phyloP scores from a whole-genome alignment of 225 moss, liverwort and hornwort genomes.

The Pleurozium schreberi region DNA sequence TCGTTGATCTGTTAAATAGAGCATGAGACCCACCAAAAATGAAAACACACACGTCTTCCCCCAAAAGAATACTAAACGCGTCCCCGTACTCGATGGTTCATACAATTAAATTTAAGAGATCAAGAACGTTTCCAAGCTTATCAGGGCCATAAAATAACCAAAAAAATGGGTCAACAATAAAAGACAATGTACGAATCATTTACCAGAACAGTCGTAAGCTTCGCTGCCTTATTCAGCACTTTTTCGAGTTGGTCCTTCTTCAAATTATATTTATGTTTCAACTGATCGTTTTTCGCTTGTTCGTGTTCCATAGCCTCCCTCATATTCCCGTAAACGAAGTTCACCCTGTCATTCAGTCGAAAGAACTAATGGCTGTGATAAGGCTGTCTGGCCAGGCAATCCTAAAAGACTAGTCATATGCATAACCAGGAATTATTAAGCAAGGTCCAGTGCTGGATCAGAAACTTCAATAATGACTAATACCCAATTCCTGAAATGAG shows the following conservation, averaged over 20 bases:
- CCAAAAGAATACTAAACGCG: neutral
- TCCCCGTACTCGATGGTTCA: neutral
- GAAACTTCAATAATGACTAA: neutral
- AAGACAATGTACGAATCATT: neutral
- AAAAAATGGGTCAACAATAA: neutral
- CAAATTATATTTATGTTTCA: slow-evolving; percentile 1
- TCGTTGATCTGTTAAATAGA: slow-evolving; percentile 20
- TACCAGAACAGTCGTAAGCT: slow-evolving; percentile 38
- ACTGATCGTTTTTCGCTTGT: neutral
- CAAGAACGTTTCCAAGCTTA: neutral
- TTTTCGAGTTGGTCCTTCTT: slow-evolving; percentile 15
- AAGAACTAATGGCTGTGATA: neutral
- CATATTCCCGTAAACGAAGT: slow-evolving; percentile 40
- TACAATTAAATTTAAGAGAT: neutral
- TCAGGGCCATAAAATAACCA: neutral
- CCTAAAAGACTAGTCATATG: neutral
- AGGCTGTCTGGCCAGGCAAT: neutral
- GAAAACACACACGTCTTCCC: neutral
- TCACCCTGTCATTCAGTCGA: slow-evolving; percentile 48
- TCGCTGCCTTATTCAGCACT: slow-evolving; percentile 21
- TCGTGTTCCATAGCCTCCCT: neutral
- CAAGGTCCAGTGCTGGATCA: neutral
- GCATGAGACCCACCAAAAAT: neutral
- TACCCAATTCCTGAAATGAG: neutral
- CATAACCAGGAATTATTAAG: neutral